Evolutionary conservation across 192 early-diverging fungal species (phyloP), one percentile per base, ranked within the genome.

Genomic region (Diversispora epigaea): DNA sequence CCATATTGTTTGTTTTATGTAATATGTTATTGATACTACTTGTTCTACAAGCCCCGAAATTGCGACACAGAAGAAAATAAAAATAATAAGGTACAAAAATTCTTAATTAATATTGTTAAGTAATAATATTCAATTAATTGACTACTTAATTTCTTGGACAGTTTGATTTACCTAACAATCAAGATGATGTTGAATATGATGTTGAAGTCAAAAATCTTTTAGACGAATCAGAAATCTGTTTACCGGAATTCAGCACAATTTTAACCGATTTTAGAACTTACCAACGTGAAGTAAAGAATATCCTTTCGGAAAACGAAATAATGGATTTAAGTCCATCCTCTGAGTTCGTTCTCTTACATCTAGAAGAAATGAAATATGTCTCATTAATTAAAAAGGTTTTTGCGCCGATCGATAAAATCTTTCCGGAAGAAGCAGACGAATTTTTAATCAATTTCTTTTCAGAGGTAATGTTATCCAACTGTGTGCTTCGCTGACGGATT

Each of bases 401-500:
- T 62, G 45, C 47, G 11, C 46, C 60, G 2, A 50, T 73, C 10
- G 41, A 57, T 40, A 41, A 71, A 39, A 25, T 73, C 4, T 73
- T 73, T 57, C 60, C 60, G 5, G 60, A 73, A 50, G n/a, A 45
- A 49, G 71, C 60, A 3, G 12, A 43, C 49, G 32, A 60, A 58
- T 73, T 73, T n/a, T 40, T 73, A 39, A 25, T n/a, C 3, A 21
- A 60, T 41, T 73, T 73, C 40, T 73, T 73, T 63, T 73, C 71
- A 22, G 19, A 73, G 60, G 60, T 73, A 50, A 19, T 54, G 22
- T 62, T 71, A 54, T 69, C 25, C 8, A 62, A 47, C 46, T 47
- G 46, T 47, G 46, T 47, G 46, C 46, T 47, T 47, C 46, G 46
- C 46, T 47, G 46, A 11, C 46, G 46, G 46, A 47, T 47, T 47